A percentile compares a stretch with the other conserved stretches of the same genome.
phyloP scores from a whole-genome alignment of 176 grass and related monocot genomes.

The Cenchrus purpureus region DNA sequence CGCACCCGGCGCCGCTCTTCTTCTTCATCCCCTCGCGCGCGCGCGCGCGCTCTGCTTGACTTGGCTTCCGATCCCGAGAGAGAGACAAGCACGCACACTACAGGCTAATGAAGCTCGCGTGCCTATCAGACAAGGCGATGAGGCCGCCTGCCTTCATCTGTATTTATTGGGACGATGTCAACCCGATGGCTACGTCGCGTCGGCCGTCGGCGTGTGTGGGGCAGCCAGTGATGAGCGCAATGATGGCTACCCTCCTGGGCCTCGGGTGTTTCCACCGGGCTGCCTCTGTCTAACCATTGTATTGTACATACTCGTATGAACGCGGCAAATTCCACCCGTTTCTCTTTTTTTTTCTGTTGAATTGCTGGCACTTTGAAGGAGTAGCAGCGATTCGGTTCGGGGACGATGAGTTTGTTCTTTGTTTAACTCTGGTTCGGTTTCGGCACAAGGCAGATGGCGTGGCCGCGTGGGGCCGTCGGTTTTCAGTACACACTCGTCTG shows the following conservation, averaged over 20 bases:
- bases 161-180: constrained; percentile 14
- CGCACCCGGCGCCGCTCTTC: neutral
- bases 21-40: constrained; percentile 25
- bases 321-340: neutral
- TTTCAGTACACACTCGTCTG: neutral
- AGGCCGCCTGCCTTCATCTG: constrained; percentile 1
- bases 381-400: neutral
- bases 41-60: neutral
- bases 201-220: neutral
- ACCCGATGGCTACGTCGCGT: neutral
- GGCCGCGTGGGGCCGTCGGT: neutral
- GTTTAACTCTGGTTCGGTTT: neutral
- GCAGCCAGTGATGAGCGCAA: neutral
- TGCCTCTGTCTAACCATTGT: neutral
- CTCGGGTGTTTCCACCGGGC: neutral
- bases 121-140: neutral
- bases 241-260: neutral
- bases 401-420: too few relatives aligned
- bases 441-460: neutral
- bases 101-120: neutral
- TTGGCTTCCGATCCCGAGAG: neutral
- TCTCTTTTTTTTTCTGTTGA: too few relatives aligned
- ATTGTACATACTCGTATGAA: neutral
- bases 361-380: neutral
- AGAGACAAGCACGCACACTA: neutral